Conservation (phyloP, 2,329 filamentous ascomycete genomes). For the Claviceps capensis region DNA sequence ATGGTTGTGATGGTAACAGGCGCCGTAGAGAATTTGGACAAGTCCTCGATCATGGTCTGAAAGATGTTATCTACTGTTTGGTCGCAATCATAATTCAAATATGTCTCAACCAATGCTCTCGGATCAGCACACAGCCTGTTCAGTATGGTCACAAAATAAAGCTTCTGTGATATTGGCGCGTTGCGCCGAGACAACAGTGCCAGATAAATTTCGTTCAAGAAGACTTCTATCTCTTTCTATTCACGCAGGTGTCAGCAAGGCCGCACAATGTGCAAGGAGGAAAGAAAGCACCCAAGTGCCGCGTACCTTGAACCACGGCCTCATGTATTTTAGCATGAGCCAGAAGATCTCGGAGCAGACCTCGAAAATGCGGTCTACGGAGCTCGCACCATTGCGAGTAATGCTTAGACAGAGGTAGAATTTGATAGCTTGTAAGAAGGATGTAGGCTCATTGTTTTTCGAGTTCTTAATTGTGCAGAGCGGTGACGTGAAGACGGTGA, state of each 20-base stretch:
- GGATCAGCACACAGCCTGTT: conserved; percentile 76
- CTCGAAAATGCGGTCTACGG: conserved; percentile 83
- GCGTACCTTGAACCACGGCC: conserved; percentile 78
- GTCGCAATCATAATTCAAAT: conserved; percentile 97
- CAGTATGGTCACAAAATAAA: conserved; percentile 78
- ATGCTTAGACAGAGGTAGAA: conserved; percentile 93
- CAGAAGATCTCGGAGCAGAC: conserved; percentile 96
- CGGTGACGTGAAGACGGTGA: conserved; percentile 79
- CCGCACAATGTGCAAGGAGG: not conserved
- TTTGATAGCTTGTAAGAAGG: conserved; percentile 87
- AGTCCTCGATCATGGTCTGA: conserved; percentile 84
- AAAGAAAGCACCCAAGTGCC: not conserved
- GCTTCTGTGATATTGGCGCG: conserved; percentile 79
- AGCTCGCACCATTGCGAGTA: conserved; percentile 88
- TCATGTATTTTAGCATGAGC: conserved; percentile 89
- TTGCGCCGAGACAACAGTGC: conserved; percentile 79
- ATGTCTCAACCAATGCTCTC: conserved; percentile 80
- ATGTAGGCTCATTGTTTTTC: conserved; percentile 75
- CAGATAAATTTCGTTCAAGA: conserved; percentile 93
- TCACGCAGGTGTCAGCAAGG: conserved; percentile 13
- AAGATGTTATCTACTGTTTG: conserved; percentile 94
- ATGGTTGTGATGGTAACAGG: conserved; percentile 60
- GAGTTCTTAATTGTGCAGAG: conserved; percentile 86
- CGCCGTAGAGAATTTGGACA: conserved; percentile 73
- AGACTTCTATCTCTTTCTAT: conserved; percentile 93